A percentile compares a stretch with the other conserved stretches of the same genome.
These are phyloP conservation scores for Colletotrichum plurivorum DNA, from an alignment of 2,329 filamentous ascomycete genomes.

Conservation along the genomic window DNA sequence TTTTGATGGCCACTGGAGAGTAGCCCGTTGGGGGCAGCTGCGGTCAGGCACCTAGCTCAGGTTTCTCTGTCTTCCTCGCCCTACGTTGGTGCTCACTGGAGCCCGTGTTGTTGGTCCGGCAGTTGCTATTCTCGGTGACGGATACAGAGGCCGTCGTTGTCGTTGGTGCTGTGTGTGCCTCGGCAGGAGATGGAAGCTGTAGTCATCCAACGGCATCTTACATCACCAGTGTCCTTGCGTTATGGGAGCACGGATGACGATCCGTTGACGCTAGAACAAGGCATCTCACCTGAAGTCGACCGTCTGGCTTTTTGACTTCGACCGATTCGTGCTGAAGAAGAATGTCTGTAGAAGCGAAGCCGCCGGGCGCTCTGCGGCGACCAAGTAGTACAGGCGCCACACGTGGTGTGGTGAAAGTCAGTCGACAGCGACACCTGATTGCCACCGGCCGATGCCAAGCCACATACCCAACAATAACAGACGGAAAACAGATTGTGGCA, in stretches of 20 bases:
- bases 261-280: background rate
- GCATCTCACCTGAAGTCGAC: slow-evolving; percentile 30
- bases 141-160: background rate
- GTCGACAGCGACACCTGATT: slow-evolving; percentile 1
- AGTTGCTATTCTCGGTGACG: slow-evolving; percentile 21
- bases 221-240: slow-evolving; percentile 14
- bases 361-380: slow-evolving; percentile 8
- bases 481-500: slow-evolving; percentile 29
- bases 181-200: background rate
- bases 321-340: slow-evolving; percentile 20
- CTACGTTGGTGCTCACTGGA: background rate
- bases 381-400: background rate
- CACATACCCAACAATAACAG: slow-evolving; percentile 7
- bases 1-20: slow-evolving; percentile 14
- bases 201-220: slow-evolving; percentile 17
- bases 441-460: slow-evolving; percentile 9
- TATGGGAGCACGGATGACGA: slow-evolving; percentile 28
- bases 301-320: slow-evolving; percentile 1
- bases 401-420: background rate
- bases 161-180: too few relatives aligned
- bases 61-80: background rate
- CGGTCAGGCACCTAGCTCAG: background rate
- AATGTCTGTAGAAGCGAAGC: background rate
- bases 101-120: background rate
- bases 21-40: background rate